Percentiles rank a stretch among this genome's conserved stretches.
These are phyloP conservation scores for Dactylorhiza incarnata DNA, from an alignment of 106 monocot genomes.

Conservation along the genomic window DNA sequence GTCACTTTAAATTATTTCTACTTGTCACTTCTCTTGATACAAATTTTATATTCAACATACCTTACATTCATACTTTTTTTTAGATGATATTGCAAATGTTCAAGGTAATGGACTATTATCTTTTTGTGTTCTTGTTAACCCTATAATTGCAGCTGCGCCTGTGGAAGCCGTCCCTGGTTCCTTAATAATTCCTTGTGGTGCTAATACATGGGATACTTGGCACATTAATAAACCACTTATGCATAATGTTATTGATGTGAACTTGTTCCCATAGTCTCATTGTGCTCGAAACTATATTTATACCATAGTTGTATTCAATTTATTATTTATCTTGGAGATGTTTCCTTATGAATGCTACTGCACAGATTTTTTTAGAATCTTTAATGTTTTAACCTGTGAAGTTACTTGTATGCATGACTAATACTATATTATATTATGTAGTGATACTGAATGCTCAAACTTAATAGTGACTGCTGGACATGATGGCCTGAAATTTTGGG, in stretches of 20 bases:
- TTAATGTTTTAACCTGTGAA: neutral
- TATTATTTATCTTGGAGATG: neutral
- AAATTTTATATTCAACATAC: neutral
- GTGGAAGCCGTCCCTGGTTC: no score
- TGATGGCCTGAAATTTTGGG: slow-evolving; percentile 93
- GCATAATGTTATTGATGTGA: neutral
- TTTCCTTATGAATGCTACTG: neutral
- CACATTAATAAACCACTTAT: neutral
- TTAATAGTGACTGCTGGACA: slow-evolving; percentile 69
- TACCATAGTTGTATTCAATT: neutral
- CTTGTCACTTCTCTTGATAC: neutral
- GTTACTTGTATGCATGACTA: neutral
- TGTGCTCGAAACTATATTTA: neutral
- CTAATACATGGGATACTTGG: neutral
- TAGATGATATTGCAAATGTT: neutral
- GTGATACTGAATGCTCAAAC: slow-evolving; percentile 54
- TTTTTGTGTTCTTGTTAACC: neutral
- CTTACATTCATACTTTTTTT: neutral
- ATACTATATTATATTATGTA: slow-evolving; percentile 13
- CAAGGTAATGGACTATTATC: neutral
- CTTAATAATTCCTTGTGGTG: neutral
- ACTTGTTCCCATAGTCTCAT: neutral
- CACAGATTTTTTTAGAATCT: neutral
- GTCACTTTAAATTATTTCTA: no score
- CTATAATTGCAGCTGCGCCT: no score